Evolutionary conservation across 148 eudicot species (phyloP), one percentile per base, ranked within the genome.

Genomic region (Drosera capensis): DNA sequence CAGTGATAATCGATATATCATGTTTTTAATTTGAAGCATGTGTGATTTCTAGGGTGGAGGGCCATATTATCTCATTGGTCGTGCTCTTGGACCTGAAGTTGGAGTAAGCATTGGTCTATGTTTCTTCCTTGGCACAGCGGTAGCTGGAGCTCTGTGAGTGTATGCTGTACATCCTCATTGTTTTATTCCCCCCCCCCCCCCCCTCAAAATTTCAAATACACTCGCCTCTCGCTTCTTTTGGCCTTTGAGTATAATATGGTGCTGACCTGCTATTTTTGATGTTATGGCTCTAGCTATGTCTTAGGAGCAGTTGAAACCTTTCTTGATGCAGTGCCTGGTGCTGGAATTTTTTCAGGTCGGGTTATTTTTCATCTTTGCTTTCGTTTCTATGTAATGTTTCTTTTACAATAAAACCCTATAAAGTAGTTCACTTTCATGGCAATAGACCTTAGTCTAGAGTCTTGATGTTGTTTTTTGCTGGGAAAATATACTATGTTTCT

Each of bases 221-320:
- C n/a, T n/a, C n/a, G n/a, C n/a, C n/a, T n/a, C n/a, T n/a, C n/a
- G n/a, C n/a, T n/a, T n/a, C n/a, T n/a, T n/a, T n/a, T n/a, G n/a
- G n/a, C n/a, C n/a, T n/a, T n/a, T n/a, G n/a, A n/a, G n/a, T n/a
- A n/a, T n/a, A 23, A 40, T 12, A 19, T 20, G 49, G 6, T 55
- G 20, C 3, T 43, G 16, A 13, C 22, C 40, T 42, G 23, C 16
- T 25, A 61, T 56, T 45, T 59, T 13, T 31, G 41, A 16, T 52
- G 19, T 66, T 56, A 20, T 49, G 49, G 30, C 63, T 58, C 21
- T 68, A 92, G 99, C 53, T 92, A 92, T 70, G 95, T 92, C 14
- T 65, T 92, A 77, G 99, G 99, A 74, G 99, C 99, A 61, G 95
- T 92, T 46, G 99, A 92, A 80, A 92, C 99, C 44, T 85, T 92